Conservation (phyloP, 140 eudicot genomes). For the Ambrosia hybrid region DNA sequence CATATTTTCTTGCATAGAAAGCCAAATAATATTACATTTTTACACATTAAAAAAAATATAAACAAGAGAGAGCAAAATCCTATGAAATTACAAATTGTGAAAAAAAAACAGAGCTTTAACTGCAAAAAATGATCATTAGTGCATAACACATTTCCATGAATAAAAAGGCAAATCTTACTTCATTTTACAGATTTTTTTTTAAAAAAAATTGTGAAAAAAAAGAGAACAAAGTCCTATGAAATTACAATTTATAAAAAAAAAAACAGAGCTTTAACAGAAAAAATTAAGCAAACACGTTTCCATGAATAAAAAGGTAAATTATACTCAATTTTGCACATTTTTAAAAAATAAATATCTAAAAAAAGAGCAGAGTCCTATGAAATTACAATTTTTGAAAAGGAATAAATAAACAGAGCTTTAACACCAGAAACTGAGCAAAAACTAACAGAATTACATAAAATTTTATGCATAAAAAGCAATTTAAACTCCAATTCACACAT, state of each 20-base stretch:
- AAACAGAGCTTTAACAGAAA: neutral
- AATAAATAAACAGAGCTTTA: too few relatives aligned
- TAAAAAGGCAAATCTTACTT: neutral
- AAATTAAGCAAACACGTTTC: too few relatives aligned
- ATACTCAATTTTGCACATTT: neutral
- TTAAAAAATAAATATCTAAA: too few relatives aligned
- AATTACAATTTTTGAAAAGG: too few relatives aligned
- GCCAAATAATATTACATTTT: too few relatives aligned
- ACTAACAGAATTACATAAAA: too few relatives aligned
- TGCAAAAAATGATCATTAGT: neutral
- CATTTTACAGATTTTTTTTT: neutral
- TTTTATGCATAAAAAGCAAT: neutral
- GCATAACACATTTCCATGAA: neutral
- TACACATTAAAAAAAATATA: too few relatives aligned
- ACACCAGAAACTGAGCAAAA: too few relatives aligned
- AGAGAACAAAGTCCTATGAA: neutral
- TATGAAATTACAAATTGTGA: neutral
- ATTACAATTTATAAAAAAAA: neutral
- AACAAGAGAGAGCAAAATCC: neutral
- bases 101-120: neutral
- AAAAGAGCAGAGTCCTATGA: too few relatives aligned
- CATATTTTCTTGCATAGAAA: too few relatives aligned
- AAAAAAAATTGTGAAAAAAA: too few relatives aligned
- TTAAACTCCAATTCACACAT: neutral
- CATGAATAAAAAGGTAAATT: neutral